These are phyloP conservation scores for Fraxinus sp. DNA, from an alignment of 305 asterid genomes.

Conservation along the genomic window DNA sequence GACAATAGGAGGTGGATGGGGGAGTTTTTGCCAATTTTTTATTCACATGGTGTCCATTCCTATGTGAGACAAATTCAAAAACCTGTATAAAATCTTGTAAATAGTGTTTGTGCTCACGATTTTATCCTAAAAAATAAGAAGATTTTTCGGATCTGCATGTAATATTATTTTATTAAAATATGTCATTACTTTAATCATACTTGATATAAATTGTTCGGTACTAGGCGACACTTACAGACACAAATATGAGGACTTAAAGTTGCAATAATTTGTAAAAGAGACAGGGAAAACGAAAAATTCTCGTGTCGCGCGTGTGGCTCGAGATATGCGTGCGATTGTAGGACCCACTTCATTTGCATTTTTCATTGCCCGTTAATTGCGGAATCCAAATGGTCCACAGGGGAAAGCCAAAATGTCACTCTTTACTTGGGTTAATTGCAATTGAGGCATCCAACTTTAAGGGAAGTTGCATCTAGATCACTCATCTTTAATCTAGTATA, in stretches of 20 bases:
- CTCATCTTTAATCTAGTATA: background rate
- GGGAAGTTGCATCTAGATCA: background rate
- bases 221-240: background rate
- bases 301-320: slow-evolving; percentile 42
- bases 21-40: too few relatives aligned
- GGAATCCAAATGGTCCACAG: slow-evolving; percentile 37
- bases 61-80: too few relatives aligned
- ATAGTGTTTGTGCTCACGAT: too few relatives aligned
- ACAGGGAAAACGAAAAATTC: background rate
- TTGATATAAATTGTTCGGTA: background rate
- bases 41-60: too few relatives aligned
- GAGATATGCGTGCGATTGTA: slow-evolving; percentile 29
- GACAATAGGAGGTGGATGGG: too few relatives aligned
- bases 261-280: slow-evolving; percentile 16
- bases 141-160: too few relatives aligned
- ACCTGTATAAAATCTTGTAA: too few relatives aligned
- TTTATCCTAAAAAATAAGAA: too few relatives aligned
- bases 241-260: slow-evolving; percentile 24
- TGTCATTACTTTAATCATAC: background rate
- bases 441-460: background rate
- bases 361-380: slow-evolving; percentile 38
- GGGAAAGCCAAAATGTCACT: background rate
- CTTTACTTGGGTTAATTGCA: slow-evolving; percentile 12
- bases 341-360: slow-evolving; percentile 24
- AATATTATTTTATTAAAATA: background rate